Evolutionary conservation across 768 basidiomycete species (phyloP).

Genomic region (Infundibulicybe gibba): DNA sequence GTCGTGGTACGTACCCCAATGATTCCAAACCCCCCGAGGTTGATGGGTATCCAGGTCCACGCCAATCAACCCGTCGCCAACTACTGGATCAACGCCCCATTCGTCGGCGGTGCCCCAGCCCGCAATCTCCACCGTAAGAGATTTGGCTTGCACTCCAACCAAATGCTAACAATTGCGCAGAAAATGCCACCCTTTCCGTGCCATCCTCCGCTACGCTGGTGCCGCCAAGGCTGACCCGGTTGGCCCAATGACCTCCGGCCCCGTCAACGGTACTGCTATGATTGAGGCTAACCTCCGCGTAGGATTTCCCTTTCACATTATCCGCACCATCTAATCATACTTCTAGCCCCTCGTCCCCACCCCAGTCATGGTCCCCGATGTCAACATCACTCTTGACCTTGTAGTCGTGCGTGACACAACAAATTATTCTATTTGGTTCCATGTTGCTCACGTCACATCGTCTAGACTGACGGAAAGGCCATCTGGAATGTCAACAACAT

Average conservation of each 20-base stretch:
- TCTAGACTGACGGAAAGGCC: constrained; percentile 11
- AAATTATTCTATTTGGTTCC: background rate
- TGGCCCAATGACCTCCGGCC: constrained; percentile 11
- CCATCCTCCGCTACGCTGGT: constrained; percentile 32
- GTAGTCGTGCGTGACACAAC: constrained; percentile 2
- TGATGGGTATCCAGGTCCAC: constrained; percentile 10
- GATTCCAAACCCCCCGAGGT: too few species aligned
- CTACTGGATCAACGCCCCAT: constrained; percentile 35
- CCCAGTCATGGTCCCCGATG: constrained; percentile 5
- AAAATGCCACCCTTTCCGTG: constrained; percentile 25
- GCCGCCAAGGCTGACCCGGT: constrained; percentile 27
- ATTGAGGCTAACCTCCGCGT: constrained; percentile 3
- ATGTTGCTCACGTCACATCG: background rate
- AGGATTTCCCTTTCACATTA: background rate
- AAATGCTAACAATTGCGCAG: constrained; percentile 7
- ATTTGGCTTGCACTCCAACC: background rate
- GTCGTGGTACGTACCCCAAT: constrained; percentile 29
- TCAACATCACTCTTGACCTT: constrained; percentile 13
- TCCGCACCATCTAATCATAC: background rate
- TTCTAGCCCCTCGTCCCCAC: too few species aligned
- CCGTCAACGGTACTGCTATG: background rate
- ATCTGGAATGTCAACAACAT: constrained; percentile 29
- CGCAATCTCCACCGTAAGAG: constrained; percentile 17
- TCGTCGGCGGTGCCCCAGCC: constrained; percentile 16
- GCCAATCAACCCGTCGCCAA: constrained; percentile 37